phyloP scores from a whole-genome alignment of 2,329 filamentous ascomycete genomes.

The Alternaria rosae region DNA sequence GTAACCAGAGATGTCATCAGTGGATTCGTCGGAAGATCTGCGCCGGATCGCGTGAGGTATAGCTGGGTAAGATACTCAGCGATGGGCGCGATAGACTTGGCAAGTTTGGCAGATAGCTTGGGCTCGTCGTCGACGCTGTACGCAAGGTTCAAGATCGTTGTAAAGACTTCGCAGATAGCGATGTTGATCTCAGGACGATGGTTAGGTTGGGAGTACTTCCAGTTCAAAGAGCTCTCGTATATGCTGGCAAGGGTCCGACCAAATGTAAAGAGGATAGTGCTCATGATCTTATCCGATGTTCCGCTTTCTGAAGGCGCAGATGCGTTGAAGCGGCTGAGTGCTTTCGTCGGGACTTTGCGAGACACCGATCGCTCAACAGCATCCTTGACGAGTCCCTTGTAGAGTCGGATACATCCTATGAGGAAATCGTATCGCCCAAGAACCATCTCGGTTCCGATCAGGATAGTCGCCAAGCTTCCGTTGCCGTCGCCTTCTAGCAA shows the following conservation, averaged over 20 bases:
- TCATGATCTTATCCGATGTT: constrained; percentile 79
- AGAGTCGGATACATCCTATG: constrained; percentile 74
- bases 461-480: constrained; percentile 77
- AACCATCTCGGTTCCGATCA: constrained; percentile 82
- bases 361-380: constrained; percentile 73
- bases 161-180: constrained; percentile 72
- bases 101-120: constrained; percentile 60
- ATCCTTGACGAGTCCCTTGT: constrained; percentile 77
- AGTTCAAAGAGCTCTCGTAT: constrained; percentile 83
- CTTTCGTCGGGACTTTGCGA: constrained; percentile 65
- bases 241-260: constrained; percentile 80
- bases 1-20: constrained; percentile 74
- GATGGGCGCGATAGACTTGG: constrained; percentile 71
- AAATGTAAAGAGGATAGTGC: constrained; percentile 74
- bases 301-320: constrained; percentile 66
- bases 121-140: constrained; percentile 75
- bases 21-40: constrained; percentile 77
- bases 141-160: constrained; percentile 73
- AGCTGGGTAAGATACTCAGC: constrained; percentile 79
- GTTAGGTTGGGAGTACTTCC: constrained; percentile 76
- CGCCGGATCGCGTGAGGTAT: constrained; percentile 74
- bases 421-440: constrained; percentile 80
- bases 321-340: constrained; percentile 57
- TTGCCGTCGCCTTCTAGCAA: constrained; percentile 79
- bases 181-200: constrained; percentile 74